Percentiles rank a stretch among this genome's conserved stretches.
phyloP scores from a whole-genome alignment of 2,329 filamentous ascomycete genomes.

The Clonostachys byssicola region DNA sequence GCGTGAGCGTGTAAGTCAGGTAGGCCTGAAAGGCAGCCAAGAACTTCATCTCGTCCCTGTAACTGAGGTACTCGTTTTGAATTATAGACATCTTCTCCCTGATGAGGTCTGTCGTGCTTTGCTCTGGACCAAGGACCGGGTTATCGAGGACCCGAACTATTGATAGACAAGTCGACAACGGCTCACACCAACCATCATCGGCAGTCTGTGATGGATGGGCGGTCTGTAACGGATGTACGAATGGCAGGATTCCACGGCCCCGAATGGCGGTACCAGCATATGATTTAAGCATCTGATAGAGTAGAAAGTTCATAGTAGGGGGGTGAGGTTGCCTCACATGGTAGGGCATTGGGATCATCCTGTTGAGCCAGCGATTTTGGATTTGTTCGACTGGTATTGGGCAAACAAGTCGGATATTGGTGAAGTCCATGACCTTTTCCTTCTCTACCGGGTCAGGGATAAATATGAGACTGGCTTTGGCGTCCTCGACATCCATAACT shows the following conservation, averaged over 20 bases:
- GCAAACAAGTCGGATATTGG: constrained; percentile 28
- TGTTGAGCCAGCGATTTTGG: constrained; percentile 41
- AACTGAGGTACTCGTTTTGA: no score
- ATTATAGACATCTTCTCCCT: no score
- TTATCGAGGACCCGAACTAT: no score
- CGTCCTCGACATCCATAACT: no score
- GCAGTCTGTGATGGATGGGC: constrained; percentile 9
- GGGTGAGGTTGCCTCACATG: constrained; percentile 37
- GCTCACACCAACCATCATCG: no score
- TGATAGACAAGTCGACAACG: no score
- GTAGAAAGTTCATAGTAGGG: constrained; percentile 25
- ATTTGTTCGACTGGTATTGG: constrained; percentile 41
- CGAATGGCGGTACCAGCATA: constrained; percentile 30
- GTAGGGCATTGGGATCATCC: constrained; percentile 36
- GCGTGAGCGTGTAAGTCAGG: constrained; percentile 42
- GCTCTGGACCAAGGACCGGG: no score
- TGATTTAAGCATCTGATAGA: constrained; percentile 35
- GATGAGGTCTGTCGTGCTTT: no score
- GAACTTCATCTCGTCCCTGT: no score
- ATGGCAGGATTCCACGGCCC: constrained; percentile 31
- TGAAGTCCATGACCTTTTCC: constrained; percentile 19
- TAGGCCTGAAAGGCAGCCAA: constrained; percentile 44
- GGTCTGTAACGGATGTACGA: constrained; percentile 26
- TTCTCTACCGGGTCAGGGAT: no score
- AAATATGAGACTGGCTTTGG: no score